Base-by-base conservation (phyloP, 257 asterid genomes). In the Schizonepeta tenuifolia region DNA sequence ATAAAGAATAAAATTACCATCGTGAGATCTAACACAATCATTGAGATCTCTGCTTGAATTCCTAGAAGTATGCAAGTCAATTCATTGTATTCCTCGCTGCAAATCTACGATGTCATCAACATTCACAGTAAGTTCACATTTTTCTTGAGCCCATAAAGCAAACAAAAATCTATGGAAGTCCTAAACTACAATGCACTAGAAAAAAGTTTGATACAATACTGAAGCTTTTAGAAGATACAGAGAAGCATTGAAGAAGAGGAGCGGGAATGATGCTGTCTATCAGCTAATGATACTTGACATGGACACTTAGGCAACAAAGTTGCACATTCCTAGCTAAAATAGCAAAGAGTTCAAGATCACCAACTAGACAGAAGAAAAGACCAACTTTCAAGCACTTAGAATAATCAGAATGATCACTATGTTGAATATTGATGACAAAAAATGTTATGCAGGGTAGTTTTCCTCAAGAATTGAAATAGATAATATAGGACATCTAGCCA, bases 31-130 rank as follows among this genome's bases (percentile, higher is more conserved):
- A 88, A 78, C 75, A 87, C 79, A 65, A 88, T 76, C 86, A 89
- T 84, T 36, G 99, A 92, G 73, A 86, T 82, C 86, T 90, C 96
- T 69, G 94, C 92, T 76, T 87, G 96, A 83, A 88, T 82, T 84
- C 98, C 98, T 76, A 95, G 77, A 44, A 88, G 77, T 67, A 87
- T 43, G 80, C 98, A 95, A 51, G 96, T 90, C 68, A 73, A 28
- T 54, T 82, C 85, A 85, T 84, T 97, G 82, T 95, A 95, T 78
- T 95, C 98, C 87, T 87, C 88, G 5, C 91, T 81, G 93, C 96
- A 95, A 72, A 95, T 85, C 99, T 95, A 73, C 64, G 49, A 74
- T 61, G 81, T 65, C 72, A 81, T 67, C 61, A 69, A 64, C 69
- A 78, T 28, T 17, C 5, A 60, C 33, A 69, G 56, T 71, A 64